A percentile compares a stretch with the other conserved stretches of the same genome.
Evolutionary conservation across 75 land plant species (phyloP).

Genomic region (Larix kaempferi): DNA sequence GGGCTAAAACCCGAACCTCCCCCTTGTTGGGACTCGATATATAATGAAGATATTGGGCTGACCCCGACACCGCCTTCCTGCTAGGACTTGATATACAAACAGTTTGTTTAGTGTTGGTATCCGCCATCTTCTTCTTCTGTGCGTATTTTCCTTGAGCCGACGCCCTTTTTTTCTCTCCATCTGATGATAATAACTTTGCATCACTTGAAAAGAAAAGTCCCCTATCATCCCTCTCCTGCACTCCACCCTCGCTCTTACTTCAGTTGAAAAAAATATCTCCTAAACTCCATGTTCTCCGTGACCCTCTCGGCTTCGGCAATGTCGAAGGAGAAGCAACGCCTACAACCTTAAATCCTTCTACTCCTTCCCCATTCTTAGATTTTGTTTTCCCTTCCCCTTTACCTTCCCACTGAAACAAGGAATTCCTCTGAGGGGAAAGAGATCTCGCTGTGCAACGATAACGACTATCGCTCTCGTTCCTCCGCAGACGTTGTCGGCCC

Average conservation of each 20-base stretch:
- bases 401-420: slow-evolving; percentile 12
- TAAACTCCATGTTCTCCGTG: slow-evolving; percentile 34
- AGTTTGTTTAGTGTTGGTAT: not conserved
- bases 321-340: slow-evolving; percentile 24
- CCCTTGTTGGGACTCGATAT: slow-evolving; percentile 7
- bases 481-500: slow-evolving; percentile 34
- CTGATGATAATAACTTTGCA: slow-evolving; percentile 7
- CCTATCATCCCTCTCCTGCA: slow-evolving; percentile 26
- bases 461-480: slow-evolving; percentile 19
- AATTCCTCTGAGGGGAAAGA: slow-evolving; percentile 55
- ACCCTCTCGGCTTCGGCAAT: slow-evolving; percentile 3
- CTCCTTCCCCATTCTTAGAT: not conserved
- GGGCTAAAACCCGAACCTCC: slow-evolving; percentile 33
- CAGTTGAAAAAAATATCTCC: slow-evolving; percentile 38
- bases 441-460: slow-evolving; percentile 49
- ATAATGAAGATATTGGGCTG: slow-evolving; percentile 3
- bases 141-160: not conserved
- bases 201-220: slow-evolving; percentile 24
- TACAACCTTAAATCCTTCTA: slow-evolving; percentile 4
- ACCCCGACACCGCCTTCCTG: slow-evolving; percentile 10
- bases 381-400: not conserved
- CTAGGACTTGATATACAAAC: no score
- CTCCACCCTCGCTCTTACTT: slow-evolving; percentile 60
- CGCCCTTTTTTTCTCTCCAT: not conserved
- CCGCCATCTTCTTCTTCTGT: slow-evolving; percentile 10